Conservation (phyloP, 805 yeast species). For the Clavispora phyllophila region DNA sequence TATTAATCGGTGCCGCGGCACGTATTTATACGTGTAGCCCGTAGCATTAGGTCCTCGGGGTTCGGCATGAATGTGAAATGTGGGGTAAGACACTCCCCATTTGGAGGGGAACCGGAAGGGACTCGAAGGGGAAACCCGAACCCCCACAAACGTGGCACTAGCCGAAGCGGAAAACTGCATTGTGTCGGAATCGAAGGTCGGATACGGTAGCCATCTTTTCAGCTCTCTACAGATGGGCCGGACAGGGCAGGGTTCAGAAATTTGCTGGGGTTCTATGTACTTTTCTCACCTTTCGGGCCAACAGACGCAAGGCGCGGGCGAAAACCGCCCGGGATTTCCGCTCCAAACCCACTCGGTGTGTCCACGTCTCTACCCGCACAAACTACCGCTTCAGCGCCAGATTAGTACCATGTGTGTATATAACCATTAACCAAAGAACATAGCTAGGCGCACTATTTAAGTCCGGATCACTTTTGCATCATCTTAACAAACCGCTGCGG, state of each 20-base stretch:
- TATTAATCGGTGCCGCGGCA: background rate
- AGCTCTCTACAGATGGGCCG: too few relatives aligned
- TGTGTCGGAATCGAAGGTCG: background rate
- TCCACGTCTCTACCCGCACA: too few relatives aligned
- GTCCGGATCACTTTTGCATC: slow-evolving; percentile 1
- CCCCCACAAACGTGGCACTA: background rate
- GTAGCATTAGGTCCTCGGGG: background rate
- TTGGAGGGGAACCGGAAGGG: background rate
- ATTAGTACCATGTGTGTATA: too few relatives aligned
- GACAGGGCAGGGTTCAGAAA: too few relatives aligned
- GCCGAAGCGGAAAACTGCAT: background rate
- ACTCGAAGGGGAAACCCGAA: background rate
- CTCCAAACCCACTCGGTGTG: too few relatives aligned
- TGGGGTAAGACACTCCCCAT: background rate
- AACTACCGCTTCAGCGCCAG: too few relatives aligned
- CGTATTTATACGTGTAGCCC: background rate
- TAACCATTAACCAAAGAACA: background rate
- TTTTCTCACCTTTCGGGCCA: too few relatives aligned
- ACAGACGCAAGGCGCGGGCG: too few relatives aligned
- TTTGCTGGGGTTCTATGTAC: too few relatives aligned
- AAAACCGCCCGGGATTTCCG: too few relatives aligned
- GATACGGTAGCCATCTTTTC: too few relatives aligned
- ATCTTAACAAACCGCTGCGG: slow-evolving; percentile 19
- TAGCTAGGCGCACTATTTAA: background rate
- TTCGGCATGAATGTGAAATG: background rate